phyloP scores from a whole-genome alignment of 73 alveolate genomes.

The Tetrahymena elliotti region DNA sequence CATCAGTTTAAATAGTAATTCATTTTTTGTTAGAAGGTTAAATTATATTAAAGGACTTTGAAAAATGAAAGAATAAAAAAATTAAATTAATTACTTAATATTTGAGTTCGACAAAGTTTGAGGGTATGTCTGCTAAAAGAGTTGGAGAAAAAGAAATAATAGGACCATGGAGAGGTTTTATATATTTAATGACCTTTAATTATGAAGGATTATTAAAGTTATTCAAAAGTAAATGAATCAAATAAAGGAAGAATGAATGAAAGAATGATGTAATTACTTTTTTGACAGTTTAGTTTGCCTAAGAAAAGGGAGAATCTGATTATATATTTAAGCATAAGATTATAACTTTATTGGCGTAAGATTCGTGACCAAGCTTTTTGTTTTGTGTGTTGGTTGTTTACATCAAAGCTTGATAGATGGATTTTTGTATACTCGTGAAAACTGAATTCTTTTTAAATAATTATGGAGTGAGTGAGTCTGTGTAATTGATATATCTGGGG shows the following conservation, averaged over 20 bases:
- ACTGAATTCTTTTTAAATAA: not conserved
- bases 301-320: not conserved
- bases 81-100: not conserved
- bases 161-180: not conserved
- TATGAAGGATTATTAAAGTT: not conserved
- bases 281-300: not conserved
- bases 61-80: not conserved
- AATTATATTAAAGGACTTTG: too few species aligned
- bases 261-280: not conserved
- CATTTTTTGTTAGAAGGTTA: too few species aligned
- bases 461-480: not conserved
- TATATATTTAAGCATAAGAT: not conserved
- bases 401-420: not conserved
- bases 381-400: not conserved
- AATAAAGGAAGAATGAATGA: not conserved
- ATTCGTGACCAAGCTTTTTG: not conserved
- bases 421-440: not conserved
- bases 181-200: not conserved
- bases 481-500: not conserved
- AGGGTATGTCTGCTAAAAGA: not conserved
- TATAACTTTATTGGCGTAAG: not conserved
- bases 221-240: too few species aligned
- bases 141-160: not conserved
- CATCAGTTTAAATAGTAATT: too few species aligned
- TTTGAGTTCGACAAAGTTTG: not conserved